These are phyloP conservation scores for Metschnikowia borealis DNA, from an alignment of 805 yeast species.

Conservation along the genomic window DNA sequence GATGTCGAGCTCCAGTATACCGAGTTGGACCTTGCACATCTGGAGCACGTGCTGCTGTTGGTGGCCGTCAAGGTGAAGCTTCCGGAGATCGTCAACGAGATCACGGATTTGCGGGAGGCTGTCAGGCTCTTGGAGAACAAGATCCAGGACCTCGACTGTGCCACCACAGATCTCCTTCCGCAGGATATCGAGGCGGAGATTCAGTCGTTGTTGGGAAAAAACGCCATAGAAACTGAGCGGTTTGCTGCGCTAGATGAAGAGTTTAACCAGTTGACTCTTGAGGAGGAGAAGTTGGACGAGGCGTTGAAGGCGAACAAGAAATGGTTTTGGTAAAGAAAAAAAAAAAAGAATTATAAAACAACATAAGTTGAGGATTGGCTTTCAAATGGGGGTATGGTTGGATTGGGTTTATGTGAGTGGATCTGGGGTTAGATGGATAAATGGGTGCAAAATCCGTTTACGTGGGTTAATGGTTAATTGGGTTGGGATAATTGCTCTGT, in stretches of 20 bases:
- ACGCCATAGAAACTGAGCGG: constrained; percentile 38
- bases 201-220: constrained; percentile 31
- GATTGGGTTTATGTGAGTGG: too few species aligned
- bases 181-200: constrained; percentile 34
- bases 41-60: constrained; percentile 89
- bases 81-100: constrained; percentile 75
- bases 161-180: constrained; percentile 27
- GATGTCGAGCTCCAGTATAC: constrained; percentile 52
- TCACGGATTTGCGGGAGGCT: constrained; percentile 50
- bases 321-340: constrained; percentile 26
- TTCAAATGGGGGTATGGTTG: too few species aligned
- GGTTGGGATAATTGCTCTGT: too few species aligned
- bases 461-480: too few species aligned
- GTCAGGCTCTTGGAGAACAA: constrained; percentile 31
- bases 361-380: too few species aligned
- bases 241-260: constrained; percentile 39
- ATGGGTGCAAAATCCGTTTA: too few species aligned
- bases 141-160: constrained; percentile 35
- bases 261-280: constrained; percentile 22
- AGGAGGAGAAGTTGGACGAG: constrained; percentile 23
- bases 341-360: too few species aligned
- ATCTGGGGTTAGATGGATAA: too few species aligned
- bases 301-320: constrained; percentile 23
- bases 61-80: constrained; percentile 71
- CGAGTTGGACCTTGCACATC: constrained; percentile 62